Conservation (phyloP, 2,329 filamentous ascomycete genomes). For the Diaporthe citrichinensis region DNA sequence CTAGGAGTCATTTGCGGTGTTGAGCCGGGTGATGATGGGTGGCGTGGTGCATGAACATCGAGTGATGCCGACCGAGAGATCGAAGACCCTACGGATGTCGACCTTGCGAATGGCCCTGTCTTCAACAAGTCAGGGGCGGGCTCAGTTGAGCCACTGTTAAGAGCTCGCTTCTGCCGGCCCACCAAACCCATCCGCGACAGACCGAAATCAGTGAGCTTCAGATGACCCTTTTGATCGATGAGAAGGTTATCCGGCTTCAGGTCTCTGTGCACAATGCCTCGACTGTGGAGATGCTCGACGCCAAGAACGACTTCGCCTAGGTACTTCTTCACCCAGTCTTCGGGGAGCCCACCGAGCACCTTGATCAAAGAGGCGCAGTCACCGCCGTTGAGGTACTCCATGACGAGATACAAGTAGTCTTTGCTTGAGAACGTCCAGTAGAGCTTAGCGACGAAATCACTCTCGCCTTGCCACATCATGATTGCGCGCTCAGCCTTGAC, state of each 20-base stretch:
- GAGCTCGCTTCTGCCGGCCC: constrained; percentile 93
- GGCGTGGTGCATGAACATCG: constrained; percentile 79
- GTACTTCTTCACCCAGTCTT: constrained; percentile 99
- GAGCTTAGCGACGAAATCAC: constrained; percentile 97
- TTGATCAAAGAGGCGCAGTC: constrained; percentile 98
- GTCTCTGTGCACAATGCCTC: constrained; percentile 96
- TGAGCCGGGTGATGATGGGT: constrained; percentile 84
- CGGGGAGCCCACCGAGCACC: constrained; percentile 88
- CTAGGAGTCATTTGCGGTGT: constrained; percentile 92
- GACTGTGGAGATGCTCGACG: constrained; percentile 93
- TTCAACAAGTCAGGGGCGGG: constrained; percentile 94
- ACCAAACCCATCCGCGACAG: constrained; percentile 97
- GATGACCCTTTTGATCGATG: constrained; percentile 95
- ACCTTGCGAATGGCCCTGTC: constrained; percentile 89
- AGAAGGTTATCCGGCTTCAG: constrained; percentile 97
- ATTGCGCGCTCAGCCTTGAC: constrained; percentile 98
- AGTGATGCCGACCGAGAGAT: constrained; percentile 84
- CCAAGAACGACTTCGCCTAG: constrained; percentile 96
- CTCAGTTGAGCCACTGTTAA: constrained; percentile 82
- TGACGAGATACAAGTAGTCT: constrained; percentile 97
- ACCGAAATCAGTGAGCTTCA: constrained; percentile 98
- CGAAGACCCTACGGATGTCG: constrained; percentile 88
- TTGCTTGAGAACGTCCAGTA: constrained; percentile 99
- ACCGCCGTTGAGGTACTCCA: constrained; percentile 98
- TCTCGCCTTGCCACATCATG: constrained; percentile 99